Evolutionary conservation across 805 yeast genomes (phyloP).

Genomic region (Kazachstania viticola): DNA sequence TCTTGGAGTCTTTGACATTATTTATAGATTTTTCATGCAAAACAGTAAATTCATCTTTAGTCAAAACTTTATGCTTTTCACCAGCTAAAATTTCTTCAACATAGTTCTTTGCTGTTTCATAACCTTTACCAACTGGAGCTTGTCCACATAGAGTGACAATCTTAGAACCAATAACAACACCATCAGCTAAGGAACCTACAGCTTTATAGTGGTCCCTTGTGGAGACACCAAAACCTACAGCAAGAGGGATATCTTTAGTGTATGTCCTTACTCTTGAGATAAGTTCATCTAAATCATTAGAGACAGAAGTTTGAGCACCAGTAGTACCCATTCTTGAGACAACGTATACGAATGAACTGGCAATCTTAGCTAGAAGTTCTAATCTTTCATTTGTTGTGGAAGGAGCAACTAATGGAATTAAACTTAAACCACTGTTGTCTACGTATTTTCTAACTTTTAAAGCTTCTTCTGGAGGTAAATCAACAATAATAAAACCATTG

Average conservation of each 20-base stretch:
- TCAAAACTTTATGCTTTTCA: slow-evolving; percentile 28
- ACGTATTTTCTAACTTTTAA: slow-evolving; percentile 70
- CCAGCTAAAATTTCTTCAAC: slow-evolving; percentile 60
- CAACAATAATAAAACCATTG: slow-evolving; percentile 89
- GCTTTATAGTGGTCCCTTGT: slow-evolving; percentile 80
- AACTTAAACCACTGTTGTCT: slow-evolving; percentile 56
- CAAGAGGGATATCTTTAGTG: slow-evolving; percentile 71
- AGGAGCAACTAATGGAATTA: slow-evolving; percentile 93
- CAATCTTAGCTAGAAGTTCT: slow-evolving; percentile 63
- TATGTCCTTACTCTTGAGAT: slow-evolving; percentile 64
- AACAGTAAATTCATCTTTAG: slow-evolving; percentile 28
- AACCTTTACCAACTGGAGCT: slow-evolving; percentile 48
- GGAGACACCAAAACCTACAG: slow-evolving; percentile 95
- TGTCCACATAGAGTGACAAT: slow-evolving; percentile 61
- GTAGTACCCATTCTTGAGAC: slow-evolving; percentile 98
- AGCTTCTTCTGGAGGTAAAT: slow-evolving; percentile 97
- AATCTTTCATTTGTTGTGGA: slow-evolving; percentile 88
- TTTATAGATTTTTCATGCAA: slow-evolving; percentile 21
- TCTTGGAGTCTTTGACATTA: slow-evolving; percentile 11
- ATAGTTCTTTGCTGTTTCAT: slow-evolving; percentile 51
- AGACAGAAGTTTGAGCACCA: slow-evolving; percentile 60
- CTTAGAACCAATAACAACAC: slow-evolving; percentile 92
- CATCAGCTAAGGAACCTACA: slow-evolving; percentile 79
- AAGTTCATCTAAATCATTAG: slow-evolving; percentile 53
- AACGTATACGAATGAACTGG: slow-evolving; percentile 92